Evolutionary conservation across 495 filamentous ascomycete genomes (phyloP).

Genomic region (Letharia lupina): DNA sequence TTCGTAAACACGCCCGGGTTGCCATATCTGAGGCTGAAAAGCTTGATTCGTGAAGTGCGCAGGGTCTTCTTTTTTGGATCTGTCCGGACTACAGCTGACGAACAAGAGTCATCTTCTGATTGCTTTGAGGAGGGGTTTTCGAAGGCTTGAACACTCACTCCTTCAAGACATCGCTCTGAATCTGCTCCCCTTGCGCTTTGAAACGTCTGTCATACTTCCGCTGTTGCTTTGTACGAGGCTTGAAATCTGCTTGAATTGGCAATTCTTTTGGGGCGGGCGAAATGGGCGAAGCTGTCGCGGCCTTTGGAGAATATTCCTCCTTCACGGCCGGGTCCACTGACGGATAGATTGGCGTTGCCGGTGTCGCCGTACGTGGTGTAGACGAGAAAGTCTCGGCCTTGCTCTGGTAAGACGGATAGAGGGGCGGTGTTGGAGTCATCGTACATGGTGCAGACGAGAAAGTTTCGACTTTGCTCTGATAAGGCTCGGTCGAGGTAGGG

Average conservation of each 20-base stretch:
- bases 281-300: conserved; percentile 15
- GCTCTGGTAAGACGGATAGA: background rate
- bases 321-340: background rate
- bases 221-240: conserved; percentile 1
- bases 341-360: conserved; percentile 5
- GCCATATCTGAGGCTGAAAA: conserved; percentile 63
- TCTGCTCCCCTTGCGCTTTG: background rate
- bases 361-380: conserved; percentile 6
- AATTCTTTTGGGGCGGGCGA: conserved; percentile 27
- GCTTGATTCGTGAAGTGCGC: conserved; percentile 78
- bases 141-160: conserved; percentile 10
- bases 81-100: conserved; percentile 52
- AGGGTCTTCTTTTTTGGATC: conserved; percentile 50
- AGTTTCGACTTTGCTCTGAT: background rate
- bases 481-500: background rate
- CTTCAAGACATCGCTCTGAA: background rate
- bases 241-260: conserved; percentile 25
- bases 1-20: conserved; percentile 24
- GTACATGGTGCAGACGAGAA: background rate
- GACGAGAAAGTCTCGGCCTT: background rate
- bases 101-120: conserved; percentile 43
- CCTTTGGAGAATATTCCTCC: conserved; percentile 1
- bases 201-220: background rate
- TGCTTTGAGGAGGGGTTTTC: conserved; percentile 19
- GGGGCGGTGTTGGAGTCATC: background rate